phyloP scores from a whole-genome alignment of 2,329 filamentous ascomycete genomes.

The Alternaria conjuncta region DNA sequence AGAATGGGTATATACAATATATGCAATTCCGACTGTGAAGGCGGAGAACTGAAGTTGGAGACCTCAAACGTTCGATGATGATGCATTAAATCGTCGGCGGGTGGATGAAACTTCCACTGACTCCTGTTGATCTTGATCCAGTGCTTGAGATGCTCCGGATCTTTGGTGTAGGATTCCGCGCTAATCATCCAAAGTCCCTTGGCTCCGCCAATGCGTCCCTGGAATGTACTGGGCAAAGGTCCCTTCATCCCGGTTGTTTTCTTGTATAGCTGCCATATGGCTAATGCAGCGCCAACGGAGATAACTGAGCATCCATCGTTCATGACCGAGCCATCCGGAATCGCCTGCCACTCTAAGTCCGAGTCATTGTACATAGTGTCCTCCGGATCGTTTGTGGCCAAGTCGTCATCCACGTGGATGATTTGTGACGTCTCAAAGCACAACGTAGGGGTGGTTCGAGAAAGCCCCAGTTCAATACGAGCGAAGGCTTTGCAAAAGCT shows the following conservation, averaged over 20 bases:
- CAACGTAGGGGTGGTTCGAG: slow-evolving; percentile 48
- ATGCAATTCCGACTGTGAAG: slow-evolving; percentile 66
- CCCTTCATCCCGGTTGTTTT: slow-evolving; percentile 64
- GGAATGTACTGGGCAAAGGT: slow-evolving; percentile 70
- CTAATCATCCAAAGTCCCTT: slow-evolving; percentile 79
- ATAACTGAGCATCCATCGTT: slow-evolving; percentile 67
- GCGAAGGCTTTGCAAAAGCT: slow-evolving; percentile 52
- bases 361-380: slow-evolving; percentile 47
- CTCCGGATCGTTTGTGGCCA: slow-evolving; percentile 44
- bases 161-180: slow-evolving; percentile 52
- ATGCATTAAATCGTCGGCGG: slow-evolving; percentile 55
- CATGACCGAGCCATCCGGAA: slow-evolving; percentile 45
- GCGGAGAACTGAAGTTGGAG: slow-evolving; percentile 55
- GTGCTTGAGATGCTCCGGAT: slow-evolving; percentile 50
- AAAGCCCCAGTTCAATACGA: slow-evolving; percentile 52
- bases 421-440: slow-evolving; percentile 49
- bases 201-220: slow-evolving; percentile 73
- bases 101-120: slow-evolving; percentile 69
- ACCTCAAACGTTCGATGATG: slow-evolving; percentile 71
- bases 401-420: slow-evolving; percentile 33
- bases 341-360: slow-evolving; percentile 26
- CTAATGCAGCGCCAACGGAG: slow-evolving; percentile 64
- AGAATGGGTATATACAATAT: slow-evolving; percentile 73
- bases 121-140: slow-evolving; percentile 72
- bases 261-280: slow-evolving; percentile 60